Conservation (phyloP, 2,329 filamentous ascomycete genomes). For the Xylogone sp. region DNA sequence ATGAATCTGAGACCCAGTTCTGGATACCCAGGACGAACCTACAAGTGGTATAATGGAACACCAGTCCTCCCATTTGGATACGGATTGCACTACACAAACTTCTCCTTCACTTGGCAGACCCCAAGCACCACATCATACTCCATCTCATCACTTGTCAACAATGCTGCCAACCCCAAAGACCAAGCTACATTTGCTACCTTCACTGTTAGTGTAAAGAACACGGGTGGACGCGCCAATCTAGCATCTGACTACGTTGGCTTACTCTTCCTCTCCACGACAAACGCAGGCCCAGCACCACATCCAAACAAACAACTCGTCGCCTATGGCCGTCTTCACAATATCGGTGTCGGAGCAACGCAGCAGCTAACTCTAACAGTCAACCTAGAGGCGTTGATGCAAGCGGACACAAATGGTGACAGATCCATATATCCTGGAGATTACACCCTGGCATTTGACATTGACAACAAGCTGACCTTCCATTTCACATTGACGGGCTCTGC, state of each 20-base stretch:
- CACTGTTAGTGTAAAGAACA: conserved; percentile 35
- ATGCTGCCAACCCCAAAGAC: background rate
- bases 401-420: conserved; percentile 43
- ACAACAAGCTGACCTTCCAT: background rate
- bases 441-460: conserved; percentile 37
- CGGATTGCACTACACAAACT: conserved; percentile 56
- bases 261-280: conserved; percentile 43
- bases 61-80: conserved; percentile 49
- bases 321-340: conserved; percentile 34
- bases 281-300: conserved; percentile 41
- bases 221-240: conserved; percentile 39
- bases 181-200: conserved; percentile 32
- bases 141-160: background rate
- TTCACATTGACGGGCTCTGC: background rate
- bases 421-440: conserved; percentile 51
- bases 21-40: conserved; percentile 42
- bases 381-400: conserved; percentile 43
- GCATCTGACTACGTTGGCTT: conserved; percentile 50
- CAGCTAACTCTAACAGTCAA: conserved; percentile 36
- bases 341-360: conserved; percentile 22
- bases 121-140: background rate
- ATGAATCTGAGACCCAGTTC: conserved; percentile 48
- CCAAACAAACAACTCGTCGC: conserved; percentile 49
- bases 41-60: conserved; percentile 51
- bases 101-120: conserved; percentile 22